phyloP scores from a whole-genome alignment of 2,329 filamentous ascomycete species.

The Aspergillus spinulosporus region DNA sequence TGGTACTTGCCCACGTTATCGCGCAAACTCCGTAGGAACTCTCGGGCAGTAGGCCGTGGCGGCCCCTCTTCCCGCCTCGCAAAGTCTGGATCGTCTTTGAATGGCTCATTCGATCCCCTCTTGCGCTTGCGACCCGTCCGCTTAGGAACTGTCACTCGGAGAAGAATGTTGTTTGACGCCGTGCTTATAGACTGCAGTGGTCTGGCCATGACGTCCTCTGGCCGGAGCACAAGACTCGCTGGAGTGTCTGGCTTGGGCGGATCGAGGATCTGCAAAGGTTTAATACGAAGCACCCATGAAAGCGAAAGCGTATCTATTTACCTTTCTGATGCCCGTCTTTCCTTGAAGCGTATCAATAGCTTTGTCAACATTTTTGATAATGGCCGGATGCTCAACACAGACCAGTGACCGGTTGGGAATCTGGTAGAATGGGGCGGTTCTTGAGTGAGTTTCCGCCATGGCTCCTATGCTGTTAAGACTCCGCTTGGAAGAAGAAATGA shows the following conservation, averaged over 20 bases:
- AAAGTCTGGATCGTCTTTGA: slow-evolving; percentile 50
- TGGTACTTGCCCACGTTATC: slow-evolving; percentile 70
- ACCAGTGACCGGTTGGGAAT: slow-evolving; percentile 58
- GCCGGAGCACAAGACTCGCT: slow-evolving; percentile 72
- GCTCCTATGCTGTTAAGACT: neutral
- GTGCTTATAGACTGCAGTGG: slow-evolving; percentile 76
- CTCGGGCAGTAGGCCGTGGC: slow-evolving; percentile 27
- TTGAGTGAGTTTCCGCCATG: slow-evolving; percentile 27
- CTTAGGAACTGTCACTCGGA: slow-evolving; percentile 84
- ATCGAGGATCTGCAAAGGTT: slow-evolving; percentile 45
- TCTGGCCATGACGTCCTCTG: slow-evolving; percentile 75
- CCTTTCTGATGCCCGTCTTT: slow-evolving; percentile 54
- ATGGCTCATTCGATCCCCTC: slow-evolving; percentile 70
- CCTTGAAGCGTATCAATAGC: slow-evolving; percentile 64
- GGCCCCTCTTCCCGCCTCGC: slow-evolving; percentile 19
- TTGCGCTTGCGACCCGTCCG: slow-evolving; percentile 84
- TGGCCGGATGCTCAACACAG: slow-evolving; percentile 66
- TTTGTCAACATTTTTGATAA: slow-evolving; percentile 64
- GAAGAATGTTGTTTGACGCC: slow-evolving; percentile 75
- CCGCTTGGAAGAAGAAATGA: no score
- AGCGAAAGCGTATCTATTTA: slow-evolving; percentile 25
- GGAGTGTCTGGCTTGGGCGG: slow-evolving; percentile 49
- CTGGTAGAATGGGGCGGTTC: slow-evolving; percentile 50
- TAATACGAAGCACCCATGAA: neutral
- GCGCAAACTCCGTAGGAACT: slow-evolving; percentile 54